Base-by-base conservation (phyloP, 441 rosid species). In the Syzygium syzygioides region DNA sequence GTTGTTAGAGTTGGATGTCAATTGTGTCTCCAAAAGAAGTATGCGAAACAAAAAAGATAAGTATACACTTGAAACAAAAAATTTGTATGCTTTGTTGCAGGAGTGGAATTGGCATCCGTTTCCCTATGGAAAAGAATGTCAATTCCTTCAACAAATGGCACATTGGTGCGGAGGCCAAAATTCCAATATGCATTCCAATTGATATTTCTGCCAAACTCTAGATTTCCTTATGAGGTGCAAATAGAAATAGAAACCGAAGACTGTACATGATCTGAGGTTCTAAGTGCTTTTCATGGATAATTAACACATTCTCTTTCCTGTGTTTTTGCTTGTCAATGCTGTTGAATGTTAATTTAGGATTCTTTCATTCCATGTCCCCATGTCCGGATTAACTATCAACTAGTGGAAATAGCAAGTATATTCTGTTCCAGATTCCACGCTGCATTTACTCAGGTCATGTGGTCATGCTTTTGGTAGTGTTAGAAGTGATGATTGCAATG, bases 401-500 rank as follows among this genome's bases (percentile, higher is more conserved):
- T 41, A 76, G 83, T 41, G 83, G n/a, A 76, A 71, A 41, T 41
- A 41, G 83, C n/a, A 6, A 76, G 83, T 41, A 23, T 76, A 41
- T 41, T 76, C n/a, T 76, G 18, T 76, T 37, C n/a, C n/a, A 0
- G 52, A 76, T 41, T 12, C 13, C 52, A 76, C 83, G 41, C n/a
- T 76, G 53, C 48, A 76, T 41, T 76, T 41, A 41, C 83, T 76
- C 18, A 23, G 26, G n/a, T 41, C 52, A 11, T 26, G 11, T 41
- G n/a, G 83, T 56, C 83, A 60, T 90, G 79, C 66, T 45, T 87
- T 88, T 90, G 87, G 45, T 80, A 95, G 95, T 87, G 87, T 85
- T 89, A 93, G 90, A 89, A 93, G 91, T 14, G 88, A 68, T n/a
- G 97, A 94, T 89, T 91, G 95, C 94, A 96, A 96, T 92, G 95